Evolutionary conservation across 495 filamentous ascomycete genomes (phyloP), one percentile per base, ranked within the genome.

Genomic region (Halenospora varia): DNA sequence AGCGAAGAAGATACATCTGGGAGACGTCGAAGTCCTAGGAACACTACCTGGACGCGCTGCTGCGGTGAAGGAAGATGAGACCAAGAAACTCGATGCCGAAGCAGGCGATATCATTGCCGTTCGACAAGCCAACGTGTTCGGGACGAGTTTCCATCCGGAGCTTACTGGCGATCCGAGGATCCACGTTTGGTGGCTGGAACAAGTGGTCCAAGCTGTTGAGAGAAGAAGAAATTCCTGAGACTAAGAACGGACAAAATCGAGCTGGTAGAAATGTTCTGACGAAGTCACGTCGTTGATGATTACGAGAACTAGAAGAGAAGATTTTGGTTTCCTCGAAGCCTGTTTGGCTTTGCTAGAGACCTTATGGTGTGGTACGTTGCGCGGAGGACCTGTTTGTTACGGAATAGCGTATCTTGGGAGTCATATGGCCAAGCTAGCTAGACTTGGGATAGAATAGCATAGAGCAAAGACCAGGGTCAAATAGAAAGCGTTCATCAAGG

Each of bases 101-200:
- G 76, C 77, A n/a, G 88, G 84, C 13, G 90, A 96, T 64, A 91
- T 98, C 46, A 82, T 98, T 48, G 94, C 94, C 8, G 89, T 98
- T 45, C 78, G 81, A 56, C 93, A 97, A 72, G 89, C 89, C 11
- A 97, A 97, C 74, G 90, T 96, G 1, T 92, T 98, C 58, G 95
- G 91, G 4, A 97, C 91, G 6, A 96, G 92, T 67, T 98, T 97
- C 67, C 95, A 98, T 66, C 94, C 95, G 0, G 95, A 98, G 70
- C 71, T 98, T 66, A 98, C 93, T 20, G 84, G 83, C 20, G 94
- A 98, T 70, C 75, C 82, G 56, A 79, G 94, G 63, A 97, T 97
- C 64, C 94, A 98, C 72, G 72, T 82, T 2, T 98, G 94, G 94
- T 98, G 94, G 94, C 65, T 98, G 66, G 70, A 78, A 62, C 81